Base-by-base conservation (phyloP, 495 filamentous ascomycete species). In the Hyaloscypha finlandica region DNA sequence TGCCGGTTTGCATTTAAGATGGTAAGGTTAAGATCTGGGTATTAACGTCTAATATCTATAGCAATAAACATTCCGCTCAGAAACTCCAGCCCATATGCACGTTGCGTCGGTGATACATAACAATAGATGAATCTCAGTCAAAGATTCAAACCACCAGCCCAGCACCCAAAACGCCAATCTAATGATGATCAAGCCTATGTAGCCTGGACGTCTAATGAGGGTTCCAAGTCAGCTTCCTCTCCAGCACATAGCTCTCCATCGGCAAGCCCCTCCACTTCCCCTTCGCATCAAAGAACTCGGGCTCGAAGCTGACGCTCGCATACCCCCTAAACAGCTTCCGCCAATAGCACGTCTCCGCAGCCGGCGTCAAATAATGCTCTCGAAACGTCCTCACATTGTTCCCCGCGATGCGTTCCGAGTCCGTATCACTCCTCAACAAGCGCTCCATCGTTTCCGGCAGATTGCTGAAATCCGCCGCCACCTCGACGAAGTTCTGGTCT, bases 301-400 rank as follows among this genome's bases (percentile, higher is more conserved):
- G 63, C 33, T 61, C 55, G 53, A 64, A 63, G 51, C 64, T 77
- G 8, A 83, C 80, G 16, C 70, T 71, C 2, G 77, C 79, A 79
- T 84, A 89, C 35, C 72, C 74, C 25, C 73, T 71, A 4, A 89
- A 70, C 74, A 89, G 67, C 57, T 78, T 69, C 25, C 86, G 77
- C 86, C 87, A 89, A 69, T 89, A 88, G 61, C 85, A 89, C 2
- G 82, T 78, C 72, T 86, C 82, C 0, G 86, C 86, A 11, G 87
- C 86, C 0, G 84, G 84, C 20, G 86, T 88, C 35, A 86, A 75
- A 70, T 88, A 88, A 9, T 85, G 78, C 66, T 88, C 84, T 4
- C 85, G 72, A 70, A 89, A 88, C 20, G 78, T 82, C 51, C 70
- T 70, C 8, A 84, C 81, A 2, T 77, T 77, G 69, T 88, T 86